Evolutionary conservation across 23 red algal species (phyloP), one percentile per base, ranked within the genome.

Genomic region (Gracilaria vermiculophylla): DNA sequence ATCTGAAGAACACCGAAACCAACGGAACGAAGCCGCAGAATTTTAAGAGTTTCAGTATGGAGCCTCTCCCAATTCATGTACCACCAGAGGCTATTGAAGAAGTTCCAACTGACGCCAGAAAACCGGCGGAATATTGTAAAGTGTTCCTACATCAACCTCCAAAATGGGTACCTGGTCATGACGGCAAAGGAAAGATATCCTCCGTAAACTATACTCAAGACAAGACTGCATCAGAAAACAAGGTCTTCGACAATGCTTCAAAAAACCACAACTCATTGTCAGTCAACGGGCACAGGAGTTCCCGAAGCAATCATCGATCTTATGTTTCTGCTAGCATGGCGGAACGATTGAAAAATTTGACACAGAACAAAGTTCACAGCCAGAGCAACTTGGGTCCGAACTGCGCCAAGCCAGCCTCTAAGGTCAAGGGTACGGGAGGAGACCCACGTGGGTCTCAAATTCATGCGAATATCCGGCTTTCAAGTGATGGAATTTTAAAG

Each of bases 121-220:
- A 73, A 44, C 39, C 67, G 21, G 67, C 5, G 67, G 67, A 73
- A 48, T 37, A 73, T 14, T 73, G 67, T n/a, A 36, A 40, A 24
- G 42, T 73, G 67, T 73, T 73, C 35, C 35, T 73, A 19, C 37
- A 73, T 24, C 67, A 73, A 24, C 39, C 67, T 25, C 67, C 67
- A 20, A 73, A 73, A 47, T 73, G 67, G 67, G 17, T 48, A 37
- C 39, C 67, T 48, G 67, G 67, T 47, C 67, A 36, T 27, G 67
- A 73, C 19, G 16, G 29, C 25, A 35, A 64, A 35, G 58, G 35
- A 24, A 64, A 35, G 24, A 64, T 13, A 34, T 17, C 28, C 21
- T 35, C 11, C 2, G 29, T 1, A 35, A 64, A 34, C 17, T 14
- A 11, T 11, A 8, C 58, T 1, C 9, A 11, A 34, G 12, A 24